Conservation (phyloP, 1,284 basidiomycete genomes). For the Apiotrichum montevideense region DNA sequence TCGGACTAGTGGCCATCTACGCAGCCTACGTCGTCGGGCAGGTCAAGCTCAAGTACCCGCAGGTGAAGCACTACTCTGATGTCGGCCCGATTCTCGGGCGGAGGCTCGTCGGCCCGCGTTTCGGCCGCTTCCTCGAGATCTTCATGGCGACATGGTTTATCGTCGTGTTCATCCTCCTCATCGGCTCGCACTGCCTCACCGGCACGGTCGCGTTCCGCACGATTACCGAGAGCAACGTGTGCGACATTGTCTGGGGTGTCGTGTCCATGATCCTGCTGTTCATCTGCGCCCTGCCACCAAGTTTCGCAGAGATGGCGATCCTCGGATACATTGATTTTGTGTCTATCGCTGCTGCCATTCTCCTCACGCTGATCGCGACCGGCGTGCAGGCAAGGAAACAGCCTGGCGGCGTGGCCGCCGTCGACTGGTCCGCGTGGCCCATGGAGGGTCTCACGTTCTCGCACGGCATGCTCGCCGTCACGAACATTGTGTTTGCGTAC, state of each 20-base stretch:
- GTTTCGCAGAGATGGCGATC: constrained; percentile 24
- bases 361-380: constrained; percentile 34
- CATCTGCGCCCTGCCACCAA: constrained; percentile 11
- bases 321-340: constrained; percentile 38
- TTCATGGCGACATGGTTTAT: constrained; percentile 5
- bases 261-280: constrained; percentile 13
- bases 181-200: constrained; percentile 12
- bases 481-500: constrained; percentile 32
- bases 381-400: constrained; percentile 18
- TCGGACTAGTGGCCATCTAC: constrained; percentile 12
- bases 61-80: constrained; percentile 13
- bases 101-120: background rate
- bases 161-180: constrained; percentile 8
- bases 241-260: constrained; percentile 10
- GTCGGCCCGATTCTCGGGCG: constrained; percentile 4
- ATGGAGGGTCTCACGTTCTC: constrained; percentile 24
- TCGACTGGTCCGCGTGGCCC: constrained; percentile 26
- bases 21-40: constrained; percentile 13
- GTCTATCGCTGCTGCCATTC: constrained; percentile 24
- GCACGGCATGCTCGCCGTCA: constrained; percentile 31
- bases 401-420: constrained; percentile 21
- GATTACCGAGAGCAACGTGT: constrained; percentile 7
- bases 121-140: background rate
- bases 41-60: constrained; percentile 18
- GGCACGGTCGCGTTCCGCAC: constrained; percentile 12